These are phyloP conservation scores for Paragyromitra xinjiangensis DNA, from an alignment of 495 filamentous ascomycete genomes.

Conservation along the genomic window DNA sequence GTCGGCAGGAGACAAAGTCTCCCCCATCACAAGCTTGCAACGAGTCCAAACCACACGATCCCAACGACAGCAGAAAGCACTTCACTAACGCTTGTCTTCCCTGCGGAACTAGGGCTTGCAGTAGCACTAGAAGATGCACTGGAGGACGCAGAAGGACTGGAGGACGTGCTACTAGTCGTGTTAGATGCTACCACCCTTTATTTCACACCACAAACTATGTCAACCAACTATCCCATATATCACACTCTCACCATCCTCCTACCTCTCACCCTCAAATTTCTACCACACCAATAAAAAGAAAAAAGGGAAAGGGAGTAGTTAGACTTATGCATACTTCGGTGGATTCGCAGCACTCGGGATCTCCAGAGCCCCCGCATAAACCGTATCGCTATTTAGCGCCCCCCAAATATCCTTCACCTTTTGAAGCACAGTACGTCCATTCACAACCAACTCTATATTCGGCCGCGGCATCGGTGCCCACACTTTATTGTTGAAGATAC, in stretches of 20 bases:
- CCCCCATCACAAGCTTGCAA: slow-evolving; percentile 6
- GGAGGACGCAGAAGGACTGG: neutral
- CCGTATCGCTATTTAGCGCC: slow-evolving; percentile 51
- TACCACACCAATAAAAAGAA: neutral
- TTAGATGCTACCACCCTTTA: slow-evolving; percentile 13
- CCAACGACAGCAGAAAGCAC: neutral
- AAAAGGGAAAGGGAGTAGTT: neutral
- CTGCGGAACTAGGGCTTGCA: neutral
- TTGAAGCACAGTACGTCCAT: slow-evolving; percentile 60
- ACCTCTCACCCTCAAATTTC: neutral
- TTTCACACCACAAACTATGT: neutral
- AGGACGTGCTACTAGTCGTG: neutral
- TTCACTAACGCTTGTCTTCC: neutral
- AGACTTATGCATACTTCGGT: slow-evolving; percentile 51
- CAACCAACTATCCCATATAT: slow-evolving; percentile 10
- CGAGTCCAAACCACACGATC: slow-evolving; percentile 1
- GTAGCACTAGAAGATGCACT: neutral
- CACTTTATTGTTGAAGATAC: slow-evolving; percentile 59
- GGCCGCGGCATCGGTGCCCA: slow-evolving; percentile 59
- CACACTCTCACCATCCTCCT: neutral
- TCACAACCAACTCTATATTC: slow-evolving; percentile 56
- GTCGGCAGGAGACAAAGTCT: neutral
- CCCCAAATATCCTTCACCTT: slow-evolving; percentile 60
- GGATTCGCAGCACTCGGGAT: slow-evolving; percentile 61
- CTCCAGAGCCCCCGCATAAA: slow-evolving; percentile 61